Evolutionary conservation across 1,139 yeast species (phyloP), one percentile per base, ranked within the genome.

Genomic region (Magnusiomyces tetraspermus): DNA sequence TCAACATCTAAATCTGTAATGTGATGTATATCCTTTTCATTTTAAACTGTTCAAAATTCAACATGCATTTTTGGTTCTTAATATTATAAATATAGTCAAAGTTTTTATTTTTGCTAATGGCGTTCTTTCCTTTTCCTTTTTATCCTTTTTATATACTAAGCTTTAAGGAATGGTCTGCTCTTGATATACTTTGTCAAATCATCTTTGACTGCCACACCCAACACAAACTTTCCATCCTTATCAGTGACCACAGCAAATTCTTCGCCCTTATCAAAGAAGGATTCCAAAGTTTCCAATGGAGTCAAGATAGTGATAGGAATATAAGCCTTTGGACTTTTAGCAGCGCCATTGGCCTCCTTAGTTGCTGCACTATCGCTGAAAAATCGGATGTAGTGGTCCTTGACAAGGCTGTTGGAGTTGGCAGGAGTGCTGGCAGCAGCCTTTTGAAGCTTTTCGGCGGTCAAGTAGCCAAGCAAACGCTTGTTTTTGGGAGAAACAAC

Each of bases 171-270:
- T 24, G 84, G 84, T 54, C 85, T 71, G 40, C 78, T 71, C 57
- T 76, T 72, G 57, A 77, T 80, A 60, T 74, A 80, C 61, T 72
- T 74, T 19, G 69, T 71, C 59, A 80, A 68, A 63, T 80, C 85
- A 55, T 79, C 82, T n/a, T 80, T 79, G 0, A 83, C 79, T 33
- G 81, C 83, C 6, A 80, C 85, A 3, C 84, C 85, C 55, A 80
- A 73, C 13, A 80, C 84, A 63, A 79, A 76, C 54, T 74, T 71
- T 10, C 81, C 77, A 48, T 73, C 73, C 31, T 68, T 76, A 58
- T 79, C 81, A 38, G 85, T 80, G 48, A 80, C 65, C 24, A 80
- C 79, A 3, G 85, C 84, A 64, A 80, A 80, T 59, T 74, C 78
- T 57, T 74, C 72, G 6, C 80, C 82, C 23, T 67, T 56, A 53